Evolutionary conservation across 2,329 filamentous ascomycete genomes (phyloP), one percentile per base, ranked within the genome.

Genomic region (Exophiala phaeomuriformis): DNA sequence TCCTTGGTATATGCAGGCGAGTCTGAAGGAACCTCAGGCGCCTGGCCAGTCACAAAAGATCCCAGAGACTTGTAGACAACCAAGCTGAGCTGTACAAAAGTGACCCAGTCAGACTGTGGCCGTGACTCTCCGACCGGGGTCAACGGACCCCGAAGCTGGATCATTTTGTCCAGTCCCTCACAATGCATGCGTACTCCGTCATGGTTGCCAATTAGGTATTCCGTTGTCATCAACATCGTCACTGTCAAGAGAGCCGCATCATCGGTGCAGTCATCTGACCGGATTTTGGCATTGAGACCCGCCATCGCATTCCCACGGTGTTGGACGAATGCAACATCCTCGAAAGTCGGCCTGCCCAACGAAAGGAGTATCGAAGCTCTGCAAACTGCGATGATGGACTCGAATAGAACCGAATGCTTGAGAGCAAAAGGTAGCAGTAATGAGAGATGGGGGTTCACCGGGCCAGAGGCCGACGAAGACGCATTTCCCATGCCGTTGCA

Each of bases 321-420:
- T n/a, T 54, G 51, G 9, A 63, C 51, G 42, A 61, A 61, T n/a
- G 58, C 53, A 9, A 37, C 39, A 39, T 63, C 58, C 6, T 60
- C 53, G 31, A 52, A 56, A n/a, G 55, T 46, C 3, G 57, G 51
- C 12, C 51, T 42, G 4, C 55, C 61, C 19, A 52, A 51, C 7
- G 57, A 61, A 3, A 63, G 52, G 3, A 59, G 53, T 30, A 63
- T 51, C 4, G 59, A 58, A 3, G 57, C 59, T 40, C 58, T 57
- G 47, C 61, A 63, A 29, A 58, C 49, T 30, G 59, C 56, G 19
- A 61, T 57, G 33, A 63, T 53, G n/a, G 57, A 57, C 46, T 63
- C 59, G 37, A 63, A 63, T 3, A 63, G 52, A 19, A 55, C 41
- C 4, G 57, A 31, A 28, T 61, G 49, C 41, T 61, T 45, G 6